These are phyloP conservation scores for Trichophaea hybrida DNA, from an alignment of 2,329 filamentous ascomycete genomes.

Conservation along the genomic window DNA sequence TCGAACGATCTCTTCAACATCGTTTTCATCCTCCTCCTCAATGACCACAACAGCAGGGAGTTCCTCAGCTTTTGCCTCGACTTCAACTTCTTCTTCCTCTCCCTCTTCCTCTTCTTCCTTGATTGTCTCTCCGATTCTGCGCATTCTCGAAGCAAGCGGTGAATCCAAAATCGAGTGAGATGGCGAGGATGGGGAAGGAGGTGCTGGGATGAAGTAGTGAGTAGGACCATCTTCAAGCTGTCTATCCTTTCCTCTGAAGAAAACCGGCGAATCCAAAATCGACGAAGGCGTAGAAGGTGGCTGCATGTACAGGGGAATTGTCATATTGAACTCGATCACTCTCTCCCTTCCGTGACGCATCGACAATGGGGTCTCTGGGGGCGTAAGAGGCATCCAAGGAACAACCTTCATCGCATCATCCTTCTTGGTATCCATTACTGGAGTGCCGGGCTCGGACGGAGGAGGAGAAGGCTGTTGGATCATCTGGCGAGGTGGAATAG, in stretches of 20 bases:
- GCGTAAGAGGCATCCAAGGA: constrained; percentile 1
- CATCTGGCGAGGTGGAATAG: neutral
- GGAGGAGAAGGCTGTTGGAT: neutral
- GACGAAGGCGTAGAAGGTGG: neutral
- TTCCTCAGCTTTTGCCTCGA: neutral
- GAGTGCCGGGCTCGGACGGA: neutral
- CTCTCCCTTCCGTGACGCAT: neutral
- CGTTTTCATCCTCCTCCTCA: neutral
- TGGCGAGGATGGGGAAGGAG: neutral
- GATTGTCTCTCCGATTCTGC: constrained; percentile 1
- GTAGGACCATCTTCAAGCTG: neutral
- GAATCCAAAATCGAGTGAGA: neutral
- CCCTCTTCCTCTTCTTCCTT: constrained; percentile 2
- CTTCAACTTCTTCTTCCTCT: constrained; percentile 1
- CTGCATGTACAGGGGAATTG: neutral
- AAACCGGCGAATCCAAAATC: constrained; percentile 1
- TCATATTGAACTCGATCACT: neutral
- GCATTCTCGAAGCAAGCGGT: neutral
- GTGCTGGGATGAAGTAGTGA: constrained; percentile 1
- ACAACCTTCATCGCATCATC: neutral
- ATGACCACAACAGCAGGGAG: neutral
- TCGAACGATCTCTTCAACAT: constrained; percentile 5
- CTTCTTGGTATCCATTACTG: neutral
- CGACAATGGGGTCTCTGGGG: constrained; percentile 1
- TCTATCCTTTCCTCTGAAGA: neutral